These are phyloP conservation scores for Saccharomyces jurei DNA, from an alignment of 805 yeast species.

Conservation along the genomic window DNA sequence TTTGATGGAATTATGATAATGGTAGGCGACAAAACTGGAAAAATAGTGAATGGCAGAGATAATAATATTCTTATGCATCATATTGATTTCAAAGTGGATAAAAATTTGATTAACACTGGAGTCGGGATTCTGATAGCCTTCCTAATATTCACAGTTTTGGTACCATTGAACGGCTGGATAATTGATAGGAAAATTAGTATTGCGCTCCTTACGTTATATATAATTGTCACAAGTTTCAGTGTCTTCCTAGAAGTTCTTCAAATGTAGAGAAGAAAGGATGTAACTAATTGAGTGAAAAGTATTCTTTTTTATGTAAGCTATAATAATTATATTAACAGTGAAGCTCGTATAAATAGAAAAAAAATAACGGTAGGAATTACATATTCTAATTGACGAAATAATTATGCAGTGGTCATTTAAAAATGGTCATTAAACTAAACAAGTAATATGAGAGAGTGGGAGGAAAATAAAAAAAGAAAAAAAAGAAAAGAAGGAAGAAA, in stretches of 20 bases:
- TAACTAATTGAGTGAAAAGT: not conserved
- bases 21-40: conserved; percentile 1
- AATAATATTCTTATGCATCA: conserved; percentile 5
- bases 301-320: not conserved
- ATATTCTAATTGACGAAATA: not conserved
- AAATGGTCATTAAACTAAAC: conserved; percentile 8
- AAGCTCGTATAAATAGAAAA: not conserved
- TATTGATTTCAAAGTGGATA: conserved; percentile 34
- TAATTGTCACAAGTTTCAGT: conserved; percentile 13
- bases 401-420: not conserved
- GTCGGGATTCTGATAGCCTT: conserved; percentile 36
- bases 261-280: not conserved
- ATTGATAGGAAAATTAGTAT: conserved; percentile 38
- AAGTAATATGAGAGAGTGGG: not conserved
- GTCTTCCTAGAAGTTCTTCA: conserved; percentile 13
- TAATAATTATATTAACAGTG: not conserved
- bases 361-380: not conserved
- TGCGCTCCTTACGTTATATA: conserved; percentile 16
- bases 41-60: conserved; percentile 1
- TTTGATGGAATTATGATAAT: conserved; percentile 52
- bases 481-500: not conserved
- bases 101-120: conserved; percentile 33
- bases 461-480: not conserved
- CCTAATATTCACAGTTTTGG: conserved; percentile 31
- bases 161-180: conserved; percentile 42